These are phyloP conservation scores for Neocallimastix lanati DNA, from an alignment of 192 early-diverging fungal species.

Conservation along the genomic window DNA sequence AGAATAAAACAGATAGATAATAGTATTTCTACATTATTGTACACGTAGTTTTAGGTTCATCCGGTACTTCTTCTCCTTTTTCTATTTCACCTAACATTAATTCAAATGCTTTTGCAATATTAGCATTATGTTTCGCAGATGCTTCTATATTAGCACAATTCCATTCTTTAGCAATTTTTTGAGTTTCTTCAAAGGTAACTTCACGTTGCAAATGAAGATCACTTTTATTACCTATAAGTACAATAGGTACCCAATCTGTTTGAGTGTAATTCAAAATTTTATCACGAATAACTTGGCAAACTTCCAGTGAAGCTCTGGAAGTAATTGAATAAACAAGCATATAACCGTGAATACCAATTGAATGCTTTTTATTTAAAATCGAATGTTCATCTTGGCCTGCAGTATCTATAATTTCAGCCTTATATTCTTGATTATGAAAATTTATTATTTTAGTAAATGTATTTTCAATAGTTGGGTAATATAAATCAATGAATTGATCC, in stretches of 20 bases:
- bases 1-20: too few relatives aligned
- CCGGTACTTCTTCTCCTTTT: background rate
- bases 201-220: slow-evolving; percentile 63
- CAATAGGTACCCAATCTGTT: slow-evolving; percentile 52
- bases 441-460: slow-evolving; percentile 74
- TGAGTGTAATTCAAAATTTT: slow-evolving; percentile 88
- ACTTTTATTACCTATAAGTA: slow-evolving; percentile 31
- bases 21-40: background rate
- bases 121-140: slow-evolving; percentile 79
- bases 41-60: background rate
- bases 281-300: slow-evolving; percentile 72
- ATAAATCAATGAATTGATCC: slow-evolving; percentile 73
- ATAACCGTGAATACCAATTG: slow-evolving; percentile 82
- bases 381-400: slow-evolving; percentile 96
- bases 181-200: slow-evolving; percentile 59
- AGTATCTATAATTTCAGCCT: slow-evolving; percentile 81
- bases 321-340: slow-evolving; percentile 85
- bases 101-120: slow-evolving; percentile 24
- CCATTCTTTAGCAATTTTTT: slow-evolving; percentile 61
- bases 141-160: slow-evolving; percentile 73
- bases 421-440: slow-evolving; percentile 65
- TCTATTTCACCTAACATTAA: background rate
- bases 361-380: slow-evolving; percentile 75
- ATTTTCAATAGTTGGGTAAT: slow-evolving; percentile 92
- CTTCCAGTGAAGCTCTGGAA: slow-evolving; percentile 69